Evolutionary conservation across 495 filamentous ascomycete genomes (phyloP), one percentile per base, ranked within the genome.

Genomic region (Chaetomium tenue): DNA sequence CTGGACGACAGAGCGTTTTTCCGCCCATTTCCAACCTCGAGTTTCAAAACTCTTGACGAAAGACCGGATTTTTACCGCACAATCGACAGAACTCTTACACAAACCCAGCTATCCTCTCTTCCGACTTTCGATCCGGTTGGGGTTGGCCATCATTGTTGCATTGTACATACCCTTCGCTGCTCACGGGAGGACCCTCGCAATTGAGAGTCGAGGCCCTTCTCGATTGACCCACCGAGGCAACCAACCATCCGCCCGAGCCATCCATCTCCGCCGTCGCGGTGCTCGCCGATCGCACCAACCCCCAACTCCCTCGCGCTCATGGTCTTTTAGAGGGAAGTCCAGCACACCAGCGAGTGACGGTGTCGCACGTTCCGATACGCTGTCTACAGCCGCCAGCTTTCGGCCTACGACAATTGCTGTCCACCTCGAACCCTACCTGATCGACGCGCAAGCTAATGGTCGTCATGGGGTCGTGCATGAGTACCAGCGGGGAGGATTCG

Each of bases 381-480:
- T 30, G n/a, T 2, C 30, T 18, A 37, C 56, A 47, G 33, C 51
- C 66, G 25, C 44, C 20, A 23, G 52, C 18, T 23, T 9, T 20
- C 61, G 54, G 63, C 23, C 58, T 52, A 63, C 54, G 28, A 5
- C 58, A 63, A 11, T 25, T 33, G 33, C 48, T 39, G 51, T 25
- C 65, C 68, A 18, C 57, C 58, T 58, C 57, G 18, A 30, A 7
- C 1, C 33, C 9, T 37, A 37, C 33, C 46, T 23, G 28, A 13
- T 15, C 53, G 8, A 26, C 56, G 28, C 55, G 37, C 48, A 39
- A n/a, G 56, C 37, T 59, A 11, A 73, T 72, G 71, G 65, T 75
- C 75, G 87, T 72, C 74, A 98, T 98, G 94, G 94, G 94, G 74
- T 83, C 83, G 64, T 98, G 94, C 81, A 87, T 92, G 82, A 95